phyloP scores from a whole-genome alignment of 1,284 basidiomycete species.

The Cutaneotrichosporon sp. region DNA sequence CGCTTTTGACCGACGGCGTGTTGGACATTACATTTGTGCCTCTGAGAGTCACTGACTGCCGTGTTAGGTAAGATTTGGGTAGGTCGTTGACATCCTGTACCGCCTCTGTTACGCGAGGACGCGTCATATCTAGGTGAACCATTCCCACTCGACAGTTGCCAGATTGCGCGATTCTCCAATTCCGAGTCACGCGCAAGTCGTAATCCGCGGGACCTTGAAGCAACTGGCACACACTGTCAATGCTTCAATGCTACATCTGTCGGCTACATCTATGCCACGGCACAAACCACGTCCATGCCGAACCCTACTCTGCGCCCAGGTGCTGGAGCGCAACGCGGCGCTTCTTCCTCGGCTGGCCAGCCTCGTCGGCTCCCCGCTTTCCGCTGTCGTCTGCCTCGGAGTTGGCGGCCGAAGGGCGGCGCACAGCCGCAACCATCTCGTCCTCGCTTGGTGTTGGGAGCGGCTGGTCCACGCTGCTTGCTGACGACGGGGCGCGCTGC shows the following conservation, averaged over 20 bases:
- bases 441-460: conserved; percentile 45
- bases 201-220: too few relatives aligned
- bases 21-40: too few relatives aligned
- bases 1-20: too few relatives aligned
- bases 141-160: too few relatives aligned
- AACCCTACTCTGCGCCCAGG: conserved; percentile 29
- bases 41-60: too few relatives aligned
- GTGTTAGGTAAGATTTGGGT: too few relatives aligned
- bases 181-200: too few relatives aligned
- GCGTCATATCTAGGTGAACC: too few relatives aligned
- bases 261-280: background rate
- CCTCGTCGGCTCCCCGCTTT: conserved; percentile 8
- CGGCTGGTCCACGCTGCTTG: conserved; percentile 34
- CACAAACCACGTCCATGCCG: background rate
- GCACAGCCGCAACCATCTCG: conserved; percentile 20
- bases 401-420: conserved; percentile 26
- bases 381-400: conserved; percentile 8
- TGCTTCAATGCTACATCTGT: conserved; percentile 2
- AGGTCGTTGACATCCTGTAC: too few relatives aligned
- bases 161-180: too few relatives aligned
- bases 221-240: background rate
- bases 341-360: conserved; percentile 68
- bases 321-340: conserved; percentile 75
- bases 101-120: too few relatives aligned
- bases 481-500: conserved; percentile 28